Evolutionary conservation across 306 rosid species (phyloP).

Genomic region (Acacia confusa): DNA sequence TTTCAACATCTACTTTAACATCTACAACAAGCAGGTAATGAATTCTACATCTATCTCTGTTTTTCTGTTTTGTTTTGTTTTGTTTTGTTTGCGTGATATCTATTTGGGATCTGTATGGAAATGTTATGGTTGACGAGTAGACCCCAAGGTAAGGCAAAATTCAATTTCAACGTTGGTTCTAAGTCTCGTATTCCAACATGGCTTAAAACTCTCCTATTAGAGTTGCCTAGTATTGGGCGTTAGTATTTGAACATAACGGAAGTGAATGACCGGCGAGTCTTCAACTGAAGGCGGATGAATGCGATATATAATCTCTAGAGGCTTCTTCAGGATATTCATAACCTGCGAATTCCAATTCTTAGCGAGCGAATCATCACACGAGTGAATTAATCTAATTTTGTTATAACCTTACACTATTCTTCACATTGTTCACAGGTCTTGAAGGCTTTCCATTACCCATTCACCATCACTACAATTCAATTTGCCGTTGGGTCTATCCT

Average conservation of each 20-base stretch:
- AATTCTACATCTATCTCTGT: background rate
- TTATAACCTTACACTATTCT: background rate
- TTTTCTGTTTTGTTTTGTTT: background rate
- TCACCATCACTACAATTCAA: conserved; percentile 68
- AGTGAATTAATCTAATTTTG: background rate
- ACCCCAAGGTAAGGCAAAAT: background rate
- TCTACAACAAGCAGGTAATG: conserved; percentile 88
- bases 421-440: conserved; percentile 60
- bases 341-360: background rate
- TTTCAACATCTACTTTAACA: conserved; percentile 90
- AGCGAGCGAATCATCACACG: background rate
- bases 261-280: background rate
- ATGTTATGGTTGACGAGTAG: background rate
- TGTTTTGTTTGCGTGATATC: background rate
- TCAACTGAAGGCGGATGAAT: background rate
- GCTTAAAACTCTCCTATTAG: background rate
- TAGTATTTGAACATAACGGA: background rate
- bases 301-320: background rate
- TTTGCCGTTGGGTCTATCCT: conserved; percentile 71
- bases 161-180: background rate
- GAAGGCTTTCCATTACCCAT: conserved; percentile 71
- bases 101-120: background rate
- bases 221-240: background rate
- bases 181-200: background rate
- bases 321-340: background rate